Base-by-base conservation (phyloP, 1,139 yeast genomes). In the Saccharomyces pastorianus region DNA sequence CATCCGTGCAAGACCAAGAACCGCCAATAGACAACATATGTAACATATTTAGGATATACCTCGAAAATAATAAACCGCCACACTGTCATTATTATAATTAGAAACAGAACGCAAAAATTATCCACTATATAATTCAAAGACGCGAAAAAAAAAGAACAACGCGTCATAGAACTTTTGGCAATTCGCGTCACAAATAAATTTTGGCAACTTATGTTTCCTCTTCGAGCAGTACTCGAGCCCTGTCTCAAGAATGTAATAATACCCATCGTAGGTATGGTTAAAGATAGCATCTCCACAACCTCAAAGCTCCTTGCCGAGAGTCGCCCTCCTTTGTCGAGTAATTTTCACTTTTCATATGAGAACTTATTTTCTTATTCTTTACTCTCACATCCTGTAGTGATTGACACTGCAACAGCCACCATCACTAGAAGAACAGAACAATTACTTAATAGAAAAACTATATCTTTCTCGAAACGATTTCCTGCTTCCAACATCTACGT, bases 1-100 rank as follows among this genome's bases (percentile, higher is more conserved):
- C 61, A 88, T 95, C 61, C 84, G 96, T 65, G 98, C 99, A 44
- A 91, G 89, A 71, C 99, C 99, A 58, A 82, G 99, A 74, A 91
- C 98, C 50, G 96, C 98, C 49, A 93, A 88, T 73, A 83, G 99
- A 76, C 64, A 64, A 52, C 62, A 60, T 47, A 63, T 65, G 70
- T 67, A 61, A 63, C 32, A 29, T 29, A 29, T 29, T 29, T 29
- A 29, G 32, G 32, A 28, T 29, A 29, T 29, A 29, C 13, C 32
- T 29, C 32, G 13, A 29, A 13, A 29, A 29, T 29, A 29, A 29
- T 29, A 29, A 29, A 29, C 32, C n/a, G 32, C 13, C 32, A 29
- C 13, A 29, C 13, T 29, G 32, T 29, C 32, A 29, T 29, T 29
- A 29, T 29, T 11, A 11, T 13, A 29, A 29, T 29, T 11, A 29